Percentiles rank a stretch among this genome's conserved stretches.
phyloP scores from a whole-genome alignment of 352 stramenopile genomes.

The Globisporangium cystogenes region DNA sequence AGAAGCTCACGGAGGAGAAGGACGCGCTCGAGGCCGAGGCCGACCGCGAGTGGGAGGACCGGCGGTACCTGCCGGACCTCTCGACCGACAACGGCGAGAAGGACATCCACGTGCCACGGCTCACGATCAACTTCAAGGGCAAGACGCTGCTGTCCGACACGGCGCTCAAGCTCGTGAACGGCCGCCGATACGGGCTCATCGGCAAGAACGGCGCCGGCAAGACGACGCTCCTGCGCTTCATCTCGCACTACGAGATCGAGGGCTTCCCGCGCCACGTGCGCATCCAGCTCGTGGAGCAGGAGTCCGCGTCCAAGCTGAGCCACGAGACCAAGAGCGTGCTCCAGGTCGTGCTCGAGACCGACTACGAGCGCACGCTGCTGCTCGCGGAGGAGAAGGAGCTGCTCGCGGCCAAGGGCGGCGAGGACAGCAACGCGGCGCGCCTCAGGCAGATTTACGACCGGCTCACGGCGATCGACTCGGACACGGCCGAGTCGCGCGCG shows the following conservation, averaged over 20 bases:
- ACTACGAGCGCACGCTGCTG: constrained; percentile 92
- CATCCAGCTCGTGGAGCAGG: constrained; percentile 95
- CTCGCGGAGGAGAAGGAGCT: constrained; percentile 94
- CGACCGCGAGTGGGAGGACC: constrained; percentile 78
- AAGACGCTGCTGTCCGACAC: constrained; percentile 86
- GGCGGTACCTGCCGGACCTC: constrained; percentile 66
- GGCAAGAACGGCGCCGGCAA: constrained; percentile 92
- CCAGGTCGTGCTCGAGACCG: constrained; percentile 91
- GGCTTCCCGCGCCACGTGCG: constrained; percentile 94
- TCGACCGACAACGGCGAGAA: constrained; percentile 75
- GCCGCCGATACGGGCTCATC: constrained; percentile 89
- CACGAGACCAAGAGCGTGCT: constrained; percentile 85
- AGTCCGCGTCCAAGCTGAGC: constrained; percentile 85
- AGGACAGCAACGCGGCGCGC: constrained; percentile 45
- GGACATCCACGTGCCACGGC: constrained; percentile 85
- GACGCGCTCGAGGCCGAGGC: constrained; percentile 53
- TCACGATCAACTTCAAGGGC: constrained; percentile 89
- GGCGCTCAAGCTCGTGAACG: constrained; percentile 80
- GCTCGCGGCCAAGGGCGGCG: constrained; percentile 21
- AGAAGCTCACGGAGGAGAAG: constrained; percentile 51
- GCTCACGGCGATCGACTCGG: constrained; percentile 86
- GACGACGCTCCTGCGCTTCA: constrained; percentile 95
- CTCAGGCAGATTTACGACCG: constrained; percentile 84
- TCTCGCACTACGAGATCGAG: constrained; percentile 95
- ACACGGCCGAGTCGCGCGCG: constrained; percentile 88